These are phyloP conservation scores for Allium cepa DNA, from an alignment of 106 monocot genomes.

Conservation along the genomic window DNA sequence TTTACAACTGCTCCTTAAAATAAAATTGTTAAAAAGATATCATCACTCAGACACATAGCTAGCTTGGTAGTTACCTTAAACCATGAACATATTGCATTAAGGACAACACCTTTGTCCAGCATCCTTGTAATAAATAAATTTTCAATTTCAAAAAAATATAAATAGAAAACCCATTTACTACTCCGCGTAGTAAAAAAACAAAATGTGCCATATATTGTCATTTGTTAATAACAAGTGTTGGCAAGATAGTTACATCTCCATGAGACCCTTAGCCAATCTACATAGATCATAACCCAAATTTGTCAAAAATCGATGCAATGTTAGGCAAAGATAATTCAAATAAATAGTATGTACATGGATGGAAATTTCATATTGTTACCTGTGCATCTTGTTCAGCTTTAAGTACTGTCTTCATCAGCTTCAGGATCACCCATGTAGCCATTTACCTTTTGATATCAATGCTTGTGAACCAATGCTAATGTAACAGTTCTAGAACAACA, in stretches of 20 bases:
- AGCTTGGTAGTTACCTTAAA: constrained; percentile 55
- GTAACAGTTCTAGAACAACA: too few species aligned
- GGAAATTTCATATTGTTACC: constrained; percentile 15
- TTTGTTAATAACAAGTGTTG: constrained; percentile 52
- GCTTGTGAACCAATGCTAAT: constrained; percentile 15
- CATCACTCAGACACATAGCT: constrained; percentile 48
- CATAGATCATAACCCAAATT: too few species aligned
- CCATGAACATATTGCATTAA: constrained; percentile 53
- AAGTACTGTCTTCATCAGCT: constrained; percentile 52
- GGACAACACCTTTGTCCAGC: constrained; percentile 46
- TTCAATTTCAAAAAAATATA: background rate
- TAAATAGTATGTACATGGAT: too few species aligned
- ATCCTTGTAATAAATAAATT: constrained; percentile 20
- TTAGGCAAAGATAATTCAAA: too few species aligned
- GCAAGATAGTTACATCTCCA: constrained; percentile 59
- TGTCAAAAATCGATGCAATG: too few species aligned
- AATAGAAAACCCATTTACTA: too few species aligned
- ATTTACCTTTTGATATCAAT: constrained; percentile 49
- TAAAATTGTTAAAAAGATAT: background rate
- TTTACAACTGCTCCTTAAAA: too few species aligned
- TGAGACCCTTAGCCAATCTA: constrained; percentile 24
- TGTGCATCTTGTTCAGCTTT: constrained; percentile 69
- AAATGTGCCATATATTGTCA: constrained; percentile 40
- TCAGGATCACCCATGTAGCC: constrained; percentile 44
- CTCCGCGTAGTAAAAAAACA: too few species aligned